phyloP scores from a whole-genome alignment of 129 eudicot genomes.

The Pittosporum tobira region DNA sequence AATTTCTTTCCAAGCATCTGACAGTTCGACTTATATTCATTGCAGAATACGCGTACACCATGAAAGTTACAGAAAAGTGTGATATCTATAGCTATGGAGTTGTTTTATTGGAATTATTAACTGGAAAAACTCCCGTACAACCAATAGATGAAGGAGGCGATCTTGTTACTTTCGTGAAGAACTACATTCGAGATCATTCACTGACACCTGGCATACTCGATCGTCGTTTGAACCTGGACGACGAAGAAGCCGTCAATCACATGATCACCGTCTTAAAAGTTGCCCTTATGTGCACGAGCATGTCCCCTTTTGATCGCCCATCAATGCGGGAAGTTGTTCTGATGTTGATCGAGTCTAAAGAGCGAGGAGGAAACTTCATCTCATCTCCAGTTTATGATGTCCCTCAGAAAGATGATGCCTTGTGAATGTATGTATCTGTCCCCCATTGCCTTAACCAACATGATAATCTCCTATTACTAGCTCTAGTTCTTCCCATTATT shows the following conservation, averaged over 20 bases:
- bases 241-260: conserved; percentile 50
- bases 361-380: conserved; percentile 40
- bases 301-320: conserved; percentile 85
- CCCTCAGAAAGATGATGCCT: conserved; percentile 24
- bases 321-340: conserved; percentile 86
- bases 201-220: conserved; percentile 68
- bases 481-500: conserved; percentile 11
- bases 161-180: conserved; percentile 77
- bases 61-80: conserved; percentile 96
- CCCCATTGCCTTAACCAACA: not conserved
- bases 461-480: not conserved
- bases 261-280: conserved; percentile 67
- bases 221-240: conserved; percentile 49
- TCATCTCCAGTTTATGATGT: conserved; percentile 31
- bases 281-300: conserved; percentile 70
- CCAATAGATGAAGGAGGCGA: conserved; percentile 92
- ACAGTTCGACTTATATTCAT: conserved; percentile 5
- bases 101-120: conserved; percentile 77
- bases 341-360: conserved; percentile 76
- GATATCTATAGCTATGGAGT: conserved; percentile 96
- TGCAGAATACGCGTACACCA: conserved; percentile 95
- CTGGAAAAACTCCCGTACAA: conserved; percentile 89
- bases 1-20: not conserved
- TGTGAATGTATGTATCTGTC: conserved; percentile 10
- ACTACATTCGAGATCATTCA: conserved; percentile 53